A percentile compares a stretch with the other conserved stretches of the same genome.
Evolutionary conservation across 345 rosid genomes (phyloP).

Genomic region (Bruguiera gymnorhiza): DNA sequence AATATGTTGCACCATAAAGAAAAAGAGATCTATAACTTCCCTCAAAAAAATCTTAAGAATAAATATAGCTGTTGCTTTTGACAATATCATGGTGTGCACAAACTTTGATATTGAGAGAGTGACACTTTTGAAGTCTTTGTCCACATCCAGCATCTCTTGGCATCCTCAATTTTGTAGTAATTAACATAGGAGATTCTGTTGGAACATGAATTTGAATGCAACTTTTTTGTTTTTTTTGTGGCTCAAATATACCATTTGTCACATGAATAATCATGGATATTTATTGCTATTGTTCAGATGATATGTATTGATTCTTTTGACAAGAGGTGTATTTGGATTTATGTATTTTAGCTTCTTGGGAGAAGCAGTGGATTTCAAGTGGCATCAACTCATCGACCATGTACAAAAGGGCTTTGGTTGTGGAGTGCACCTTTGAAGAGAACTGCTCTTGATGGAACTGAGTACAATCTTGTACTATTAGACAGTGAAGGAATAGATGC

Average conservation of each 20-base stretch:
- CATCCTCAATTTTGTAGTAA: too few species aligned
- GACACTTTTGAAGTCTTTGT: too few species aligned
- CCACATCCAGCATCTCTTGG: too few species aligned
- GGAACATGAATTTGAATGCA: too few species aligned
- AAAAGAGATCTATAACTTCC: too few species aligned
- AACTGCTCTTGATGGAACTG: constrained; percentile 89
- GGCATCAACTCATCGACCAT: constrained; percentile 92
- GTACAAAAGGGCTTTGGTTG: constrained; percentile 98
- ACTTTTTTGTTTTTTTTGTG: too few species aligned
- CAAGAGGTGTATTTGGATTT: constrained; percentile 1
- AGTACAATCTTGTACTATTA: constrained; percentile 80
- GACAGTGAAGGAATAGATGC: constrained; percentile 99
- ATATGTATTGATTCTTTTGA: constrained; percentile 36
- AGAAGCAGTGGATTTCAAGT: constrained; percentile 98
- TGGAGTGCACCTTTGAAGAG: constrained; percentile 93
- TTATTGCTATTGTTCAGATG: background rate
- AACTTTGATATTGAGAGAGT: background rate
- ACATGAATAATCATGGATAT: background rate
- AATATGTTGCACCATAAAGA: background rate
- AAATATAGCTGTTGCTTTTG: too few species aligned
- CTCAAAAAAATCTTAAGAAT: too few species aligned
- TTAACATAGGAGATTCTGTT: too few species aligned
- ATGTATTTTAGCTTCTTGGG: constrained; percentile 75
- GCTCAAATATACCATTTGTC: background rate
- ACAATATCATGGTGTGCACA: background rate